Evolutionary conservation across 2,329 filamentous ascomycete species (phyloP).

Genomic region (Fusarium mexicanum): DNA sequence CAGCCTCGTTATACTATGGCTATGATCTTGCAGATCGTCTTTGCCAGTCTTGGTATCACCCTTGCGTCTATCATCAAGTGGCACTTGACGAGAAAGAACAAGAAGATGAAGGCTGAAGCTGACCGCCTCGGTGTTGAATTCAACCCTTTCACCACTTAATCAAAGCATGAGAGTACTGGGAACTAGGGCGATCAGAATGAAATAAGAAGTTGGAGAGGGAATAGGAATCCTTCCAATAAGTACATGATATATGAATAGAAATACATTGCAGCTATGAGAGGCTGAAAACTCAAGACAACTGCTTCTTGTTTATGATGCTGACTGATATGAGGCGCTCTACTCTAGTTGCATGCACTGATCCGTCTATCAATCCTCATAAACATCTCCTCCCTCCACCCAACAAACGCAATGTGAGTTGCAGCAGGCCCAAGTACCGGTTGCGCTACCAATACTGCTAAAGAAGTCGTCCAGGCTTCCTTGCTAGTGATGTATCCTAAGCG

Average conservation of each 20-base stretch:
- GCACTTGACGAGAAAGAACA: slow-evolving; percentile 31
- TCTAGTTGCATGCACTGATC: accelerated
- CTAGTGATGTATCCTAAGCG: background rate
- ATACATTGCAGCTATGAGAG: background rate
- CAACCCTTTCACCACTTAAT: slow-evolving; percentile 28
- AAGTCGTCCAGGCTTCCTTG: background rate
- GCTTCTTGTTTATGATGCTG: background rate
- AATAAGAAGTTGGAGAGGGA: background rate
- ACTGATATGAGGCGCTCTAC: too few relatives aligned
- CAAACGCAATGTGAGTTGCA: slow-evolving; percentile 3
- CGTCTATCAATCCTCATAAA: background rate
- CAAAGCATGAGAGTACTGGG: accelerated
- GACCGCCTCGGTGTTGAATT: slow-evolving; percentile 20
- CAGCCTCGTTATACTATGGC: slow-evolving; percentile 44
- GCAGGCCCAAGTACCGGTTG: slow-evolving; percentile 7
- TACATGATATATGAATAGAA: background rate
- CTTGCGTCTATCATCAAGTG: slow-evolving; percentile 22
- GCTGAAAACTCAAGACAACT: background rate
- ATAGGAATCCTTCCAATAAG: background rate
- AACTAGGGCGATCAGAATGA: too few relatives aligned
- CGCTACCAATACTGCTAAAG: background rate
- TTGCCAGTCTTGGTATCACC: slow-evolving; percentile 17
- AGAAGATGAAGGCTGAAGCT: slow-evolving; percentile 26
- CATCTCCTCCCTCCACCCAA: slow-evolving; percentile 8
- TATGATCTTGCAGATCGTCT: slow-evolving; percentile 39